Conservation (phyloP, 2,329 filamentous ascomycete genomes). For the Monosporascus sp. region DNA sequence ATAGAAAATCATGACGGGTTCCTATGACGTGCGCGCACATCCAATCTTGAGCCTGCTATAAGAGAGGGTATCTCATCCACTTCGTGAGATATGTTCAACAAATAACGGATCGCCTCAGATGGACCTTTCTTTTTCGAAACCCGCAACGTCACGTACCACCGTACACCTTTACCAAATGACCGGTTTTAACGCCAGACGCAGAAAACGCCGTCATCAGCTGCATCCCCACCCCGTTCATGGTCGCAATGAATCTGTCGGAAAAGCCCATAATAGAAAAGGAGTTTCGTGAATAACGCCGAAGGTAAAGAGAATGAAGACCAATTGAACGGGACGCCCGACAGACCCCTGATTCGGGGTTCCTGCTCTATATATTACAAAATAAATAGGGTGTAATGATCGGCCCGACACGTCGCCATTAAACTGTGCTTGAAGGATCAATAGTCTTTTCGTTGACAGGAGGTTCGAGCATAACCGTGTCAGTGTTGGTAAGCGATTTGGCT, state of each 20-base stretch:
- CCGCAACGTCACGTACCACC: not conserved
- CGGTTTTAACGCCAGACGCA: not conserved
- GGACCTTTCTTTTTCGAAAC: not conserved
- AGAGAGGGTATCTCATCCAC: not conserved
- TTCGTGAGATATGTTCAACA: not conserved
- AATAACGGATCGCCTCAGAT: not conserved
- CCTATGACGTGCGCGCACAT: not conserved
- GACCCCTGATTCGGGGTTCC: slow-evolving; percentile 2
- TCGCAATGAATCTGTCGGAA: not conserved
- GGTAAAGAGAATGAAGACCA: not conserved
- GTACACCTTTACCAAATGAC: not conserved
- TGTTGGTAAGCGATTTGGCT: slow-evolving; percentile 29
- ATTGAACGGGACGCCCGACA: not conserved
- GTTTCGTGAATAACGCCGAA: not conserved
- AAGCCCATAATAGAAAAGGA: not conserved
- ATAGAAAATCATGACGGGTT: not conserved
- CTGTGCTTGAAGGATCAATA: slow-evolving; percentile 12
- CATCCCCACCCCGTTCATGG: not conserved
- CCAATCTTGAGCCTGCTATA: not conserved
- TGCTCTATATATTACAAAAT: slow-evolving; percentile 32
- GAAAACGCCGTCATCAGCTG: slow-evolving; percentile 1
- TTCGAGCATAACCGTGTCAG: slow-evolving; percentile 30
- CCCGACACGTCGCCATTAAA: not conserved
- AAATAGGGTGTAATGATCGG: slow-evolving; percentile 3
- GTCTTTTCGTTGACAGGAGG: slow-evolving; percentile 26